Evolutionary conservation across 1,139 yeast species (phyloP).

Genomic region (Yamadazyma triangularis): DNA sequence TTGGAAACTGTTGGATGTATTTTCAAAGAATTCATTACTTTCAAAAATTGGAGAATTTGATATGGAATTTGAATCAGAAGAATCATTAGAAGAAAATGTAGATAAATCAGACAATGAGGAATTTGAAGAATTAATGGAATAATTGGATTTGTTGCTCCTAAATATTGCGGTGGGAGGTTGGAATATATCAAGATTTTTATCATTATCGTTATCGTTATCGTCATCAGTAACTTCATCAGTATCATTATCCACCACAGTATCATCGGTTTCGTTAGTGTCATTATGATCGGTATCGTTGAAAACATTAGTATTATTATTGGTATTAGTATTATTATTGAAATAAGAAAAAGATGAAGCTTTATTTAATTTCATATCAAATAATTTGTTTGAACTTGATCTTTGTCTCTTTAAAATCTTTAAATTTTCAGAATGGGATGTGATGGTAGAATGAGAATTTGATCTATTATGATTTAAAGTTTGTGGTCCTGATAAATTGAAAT

Average conservation of each 20-base stretch:
- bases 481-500: constrained; percentile 2
- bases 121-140: constrained; percentile 16
- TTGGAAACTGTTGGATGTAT: too few species aligned
- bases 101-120: constrained; percentile 14
- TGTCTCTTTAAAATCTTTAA: constrained; percentile 36
- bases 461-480: constrained; percentile 16
- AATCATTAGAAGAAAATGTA: constrained; percentile 15
- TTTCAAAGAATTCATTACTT: constrained; percentile 12
- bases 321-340: too few species aligned
- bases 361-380: constrained; percentile 4
- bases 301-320: too few species aligned
- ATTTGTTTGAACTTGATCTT: constrained; percentile 16
- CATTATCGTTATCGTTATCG: too few species aligned
- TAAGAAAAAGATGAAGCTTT: constrained; percentile 20
- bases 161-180: constrained; percentile 34
- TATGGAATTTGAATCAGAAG: constrained; percentile 13
- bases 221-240: constrained; percentile 4
- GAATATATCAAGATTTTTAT: constrained; percentile 9
- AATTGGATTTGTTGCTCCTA: constrained; percentile 17
- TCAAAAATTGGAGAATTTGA: constrained; percentile 15
- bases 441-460: constrained; percentile 30
- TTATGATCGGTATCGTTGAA: constrained; percentile 3
- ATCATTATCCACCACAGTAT: not conserved
- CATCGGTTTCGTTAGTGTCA: not conserved
- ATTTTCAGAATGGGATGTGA: constrained; percentile 25